Base-by-base conservation (phyloP, 495 filamentous ascomycete species). In the Aspergillus ostianus region DNA sequence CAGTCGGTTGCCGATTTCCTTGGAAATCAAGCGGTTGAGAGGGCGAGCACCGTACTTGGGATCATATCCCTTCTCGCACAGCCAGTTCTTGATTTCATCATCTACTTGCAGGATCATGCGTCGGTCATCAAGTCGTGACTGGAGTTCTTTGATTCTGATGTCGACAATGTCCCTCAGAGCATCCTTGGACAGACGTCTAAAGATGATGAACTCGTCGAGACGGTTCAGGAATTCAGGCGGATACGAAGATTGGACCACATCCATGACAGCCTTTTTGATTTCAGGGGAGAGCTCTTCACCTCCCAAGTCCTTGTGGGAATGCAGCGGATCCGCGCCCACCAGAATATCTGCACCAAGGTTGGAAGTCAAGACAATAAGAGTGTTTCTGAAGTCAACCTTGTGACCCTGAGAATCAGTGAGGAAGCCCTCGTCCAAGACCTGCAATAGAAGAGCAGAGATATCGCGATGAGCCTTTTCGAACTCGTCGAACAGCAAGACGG, bases 381-480 rank as follows among this genome's bases (percentile, higher is more conserved):
- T 97, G 69, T 96, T 97, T 32, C 91, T 82, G 79, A 98, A 98
- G 70, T 98, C 94, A 51, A 98, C 86, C 67, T 92, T 95, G 75
- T 96, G 94, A 41, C 94, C 94, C 71, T 98, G 93, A 4, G 92
- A 83, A 71, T 98, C 94, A 5, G 94, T 97, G 26, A 98, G 82
- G 78, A 93, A 97, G 13, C 93, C 94, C 71, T 98, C 94, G 74
- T 98, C 94, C 0, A 98, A 84, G 2, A 98, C 94, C 64, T 98
- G 94, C 1, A 98, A 84, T 5, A 98, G 84, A n/a, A 98, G 77
- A 0, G 93, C 87, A 3, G 91, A 94, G 60, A 98, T 97, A 68
- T 98, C 94, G 21, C 90, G 87, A 68, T 98, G 93, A 2, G 93
- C 93, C 69, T 98, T 97, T 70, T 98, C 93, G 68, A 97, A 98